Evolutionary conservation across 2,329 filamentous ascomycete genomes (phyloP).

Genomic region (Aquanectria penicillioides): DNA sequence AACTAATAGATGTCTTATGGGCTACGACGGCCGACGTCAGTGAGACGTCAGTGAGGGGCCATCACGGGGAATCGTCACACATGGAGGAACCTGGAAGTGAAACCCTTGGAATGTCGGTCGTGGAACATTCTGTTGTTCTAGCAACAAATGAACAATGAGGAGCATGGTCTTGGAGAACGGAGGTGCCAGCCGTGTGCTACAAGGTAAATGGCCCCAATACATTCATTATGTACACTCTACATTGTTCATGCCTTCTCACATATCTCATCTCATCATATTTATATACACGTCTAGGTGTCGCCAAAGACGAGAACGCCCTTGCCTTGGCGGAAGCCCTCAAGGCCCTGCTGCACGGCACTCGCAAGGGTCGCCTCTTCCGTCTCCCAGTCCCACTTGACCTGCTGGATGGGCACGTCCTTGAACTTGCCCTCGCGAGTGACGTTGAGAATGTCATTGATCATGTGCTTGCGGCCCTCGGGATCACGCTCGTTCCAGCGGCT

Average conservation of each 20-base stretch:
- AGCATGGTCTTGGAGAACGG: no score
- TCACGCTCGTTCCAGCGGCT: constrained; percentile 86
- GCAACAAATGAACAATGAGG: no score
- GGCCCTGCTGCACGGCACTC: constrained; percentile 81
- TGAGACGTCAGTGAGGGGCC: background rate
- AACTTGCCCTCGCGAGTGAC: constrained; percentile 81
- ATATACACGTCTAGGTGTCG: constrained; percentile 56
- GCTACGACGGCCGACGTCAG: background rate
- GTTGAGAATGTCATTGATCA: constrained; percentile 85
- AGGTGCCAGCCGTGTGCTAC: no score
- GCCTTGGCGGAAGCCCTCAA: constrained; percentile 84
- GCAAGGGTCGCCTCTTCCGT: constrained; percentile 76
- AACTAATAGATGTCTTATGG: no score
- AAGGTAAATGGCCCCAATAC: no score
- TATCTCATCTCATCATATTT: background rate
- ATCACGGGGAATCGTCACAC: background rate
- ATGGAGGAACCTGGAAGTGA: no score
- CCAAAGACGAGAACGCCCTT: constrained; percentile 91
- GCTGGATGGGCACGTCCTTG: constrained; percentile 82
- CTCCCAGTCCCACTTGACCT: constrained; percentile 85
- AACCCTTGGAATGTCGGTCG: background rate
- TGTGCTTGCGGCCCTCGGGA: constrained; percentile 77
- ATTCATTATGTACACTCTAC: constrained; percentile 1
- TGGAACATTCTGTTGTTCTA: no score
- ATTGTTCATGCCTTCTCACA: background rate